Evolutionary conservation across 495 filamentous ascomycete species (phyloP), one percentile per base, ranked within the genome.

Genomic region (Xanthoparmelia taractica): DNA sequence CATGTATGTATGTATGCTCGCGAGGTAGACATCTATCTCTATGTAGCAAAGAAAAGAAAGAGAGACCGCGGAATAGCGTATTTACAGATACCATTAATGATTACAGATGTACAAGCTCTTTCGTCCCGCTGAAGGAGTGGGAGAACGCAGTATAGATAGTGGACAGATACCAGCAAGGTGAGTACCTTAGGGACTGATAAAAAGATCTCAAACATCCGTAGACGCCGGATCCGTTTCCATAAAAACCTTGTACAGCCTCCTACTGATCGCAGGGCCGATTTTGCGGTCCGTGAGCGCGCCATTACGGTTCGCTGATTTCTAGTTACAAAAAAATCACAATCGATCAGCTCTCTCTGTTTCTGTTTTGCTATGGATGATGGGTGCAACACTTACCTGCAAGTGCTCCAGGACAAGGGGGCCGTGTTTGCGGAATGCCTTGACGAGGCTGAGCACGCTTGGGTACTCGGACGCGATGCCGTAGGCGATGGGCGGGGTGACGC

Each of bases 191-290:
- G n/a, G n/a, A n/a, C n/a, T n/a, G n/a, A n/a, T n/a, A n/a, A n/a
- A n/a, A 36, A 36, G 34, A 36, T 5, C 4, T 80, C 73, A 92
- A 58, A 92, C 77, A 75, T 92, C 88, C 41, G 79, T 85, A 37
- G 85, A 88, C 18, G 66, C 72, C 60, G 85, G 82, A 73, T 92
- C 87, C 50, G 73, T 76, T 4, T 87, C 84, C 72, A 82, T 85
- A 69, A 92, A 91, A 0, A 93, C 84, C 71, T 86, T 90, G 65
- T 86, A 82, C 47, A 95, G 67, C 63, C 90, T 79, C 73, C 78
- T 81, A 67, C 90, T 93, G n/a, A 86, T 78, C 1, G 86, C 82
- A 45, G 77, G 82, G 8, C 90, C 90, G 29, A 95, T 77, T 17
- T 80, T 80, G 23, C 84, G 73, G 57, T 87, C 86, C 4, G 84